These are phyloP conservation scores for Colletotrichum sp. DNA, from an alignment of 2,329 filamentous ascomycete species.

Conservation along the genomic window DNA sequence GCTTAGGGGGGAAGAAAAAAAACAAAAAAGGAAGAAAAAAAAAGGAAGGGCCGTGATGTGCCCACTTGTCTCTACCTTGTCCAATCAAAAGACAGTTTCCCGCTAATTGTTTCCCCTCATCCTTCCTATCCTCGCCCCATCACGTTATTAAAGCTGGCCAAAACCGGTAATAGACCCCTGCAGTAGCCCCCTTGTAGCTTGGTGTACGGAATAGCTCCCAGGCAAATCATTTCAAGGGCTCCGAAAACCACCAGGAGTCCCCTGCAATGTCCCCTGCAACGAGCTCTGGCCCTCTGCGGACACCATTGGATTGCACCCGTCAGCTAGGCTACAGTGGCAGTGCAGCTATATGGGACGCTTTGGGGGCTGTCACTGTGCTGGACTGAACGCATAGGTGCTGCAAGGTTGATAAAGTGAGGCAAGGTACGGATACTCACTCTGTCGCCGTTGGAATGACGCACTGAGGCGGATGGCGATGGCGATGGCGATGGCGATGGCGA, in stretches of 20 bases:
- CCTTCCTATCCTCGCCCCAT: neutral
- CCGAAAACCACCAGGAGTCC: neutral
- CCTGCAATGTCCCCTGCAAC: neutral
- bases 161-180: slow-evolving; percentile 1
- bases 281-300: neutral
- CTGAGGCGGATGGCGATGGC: too few relatives aligned
- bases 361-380: neutral
- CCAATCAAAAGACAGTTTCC: neutral
- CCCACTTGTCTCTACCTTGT: neutral
- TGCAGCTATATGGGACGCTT: neutral
- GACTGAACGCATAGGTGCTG: neutral
- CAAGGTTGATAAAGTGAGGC: too few relatives aligned
- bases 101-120: neutral
- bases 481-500: too few relatives aligned
- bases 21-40: neutral
- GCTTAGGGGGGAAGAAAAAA: too few relatives aligned
- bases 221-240: neutral
- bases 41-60: neutral
- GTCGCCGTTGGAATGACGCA: too few relatives aligned
- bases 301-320: neutral
- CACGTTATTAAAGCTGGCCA: slow-evolving; percentile 11
- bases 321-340: neutral
- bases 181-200: neutral
- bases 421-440: too few relatives aligned
- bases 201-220: neutral